Evolutionary conservation across 352 stramenopile genomes (phyloP), one percentile per base, ranked within the genome.

Genomic region (Phytopythium helicoides): DNA sequence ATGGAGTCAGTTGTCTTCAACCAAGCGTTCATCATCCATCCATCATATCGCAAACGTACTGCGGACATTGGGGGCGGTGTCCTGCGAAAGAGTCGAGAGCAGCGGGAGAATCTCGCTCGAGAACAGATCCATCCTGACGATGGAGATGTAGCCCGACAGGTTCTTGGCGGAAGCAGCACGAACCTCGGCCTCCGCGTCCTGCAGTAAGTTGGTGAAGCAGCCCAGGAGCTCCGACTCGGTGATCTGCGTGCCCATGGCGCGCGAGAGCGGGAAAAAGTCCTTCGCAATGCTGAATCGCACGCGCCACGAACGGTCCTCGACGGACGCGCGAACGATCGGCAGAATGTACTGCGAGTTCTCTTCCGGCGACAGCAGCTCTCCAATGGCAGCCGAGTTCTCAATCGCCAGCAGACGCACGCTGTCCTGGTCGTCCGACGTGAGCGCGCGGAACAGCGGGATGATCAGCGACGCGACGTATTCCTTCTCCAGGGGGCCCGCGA

Each of bases 251-350:
- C 77, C 83, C 70, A 92, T 94, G 21, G 84, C 79, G 40, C 82
- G 69, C 33, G 82, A 90, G 8, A 93, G 76, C 44, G 85, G 85
- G 41, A 88, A 94, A 62, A 98, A 98, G 33, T 92, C 72, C 71
- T 98, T 98, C 16, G 92, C 86, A 47, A 98, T 85, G 70, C 94
- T 97, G 60, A 97, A 94, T 47, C 94, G 87, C 34, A 98, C 92
- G 59, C 92, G 80, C 94, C 94, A 96, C 73, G 62, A 98, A 60
- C 81, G 87, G 64, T 86, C 88, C 68, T 86, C 89, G 50, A 88
- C 79, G 41, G 66, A 93, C 57, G 67, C 73, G 45, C 82, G 80
- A 39, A 92, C 81, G 48, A 92, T 71, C 16, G 84, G 84, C 23
- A 94, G 67, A 23, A 94, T 62, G 50, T 92, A 61, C 56, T 82